phyloP scores from a whole-genome alignment of 2,329 filamentous ascomycete genomes.

The Cladosporium velox region DNA sequence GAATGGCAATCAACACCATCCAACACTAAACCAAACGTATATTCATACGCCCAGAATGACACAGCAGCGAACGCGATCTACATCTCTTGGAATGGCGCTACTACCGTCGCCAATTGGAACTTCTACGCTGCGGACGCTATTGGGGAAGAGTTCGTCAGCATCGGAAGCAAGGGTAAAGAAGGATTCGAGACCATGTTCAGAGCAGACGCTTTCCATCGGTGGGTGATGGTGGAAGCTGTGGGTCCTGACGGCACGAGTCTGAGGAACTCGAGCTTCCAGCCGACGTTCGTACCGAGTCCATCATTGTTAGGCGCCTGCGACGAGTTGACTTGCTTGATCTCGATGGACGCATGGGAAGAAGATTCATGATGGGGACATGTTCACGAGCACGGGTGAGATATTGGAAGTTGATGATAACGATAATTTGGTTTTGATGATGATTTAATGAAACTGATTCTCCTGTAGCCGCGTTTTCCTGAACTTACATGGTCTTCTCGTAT shows the following conservation, averaged over 20 bases:
- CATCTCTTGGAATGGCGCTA: conserved; percentile 54
- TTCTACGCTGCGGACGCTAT: conserved; percentile 43
- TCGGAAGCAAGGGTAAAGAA: conserved; percentile 22
- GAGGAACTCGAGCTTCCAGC: conserved; percentile 31
- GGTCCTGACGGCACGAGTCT: conserved; percentile 26
- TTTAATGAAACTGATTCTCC: not conserved
- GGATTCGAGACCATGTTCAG: conserved; percentile 32
- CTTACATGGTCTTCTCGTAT: not conserved
- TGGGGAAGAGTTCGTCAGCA: conserved; percentile 23
- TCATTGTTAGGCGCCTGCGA: conserved; percentile 8
- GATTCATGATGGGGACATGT: not conserved
- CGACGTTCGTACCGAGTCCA: conserved; percentile 26
- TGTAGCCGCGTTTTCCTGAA: not conserved
- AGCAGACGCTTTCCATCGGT: conserved; percentile 23
- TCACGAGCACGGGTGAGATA: not conserved
- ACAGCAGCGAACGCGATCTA: conserved; percentile 42
- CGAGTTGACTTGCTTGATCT: conserved; percentile 7
- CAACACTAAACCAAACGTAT: conserved; percentile 39
- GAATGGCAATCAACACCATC: conserved; percentile 45
- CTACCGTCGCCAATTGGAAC: conserved; percentile 47
- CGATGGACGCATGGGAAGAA: conserved; percentile 13
- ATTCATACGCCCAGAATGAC: conserved; percentile 34
- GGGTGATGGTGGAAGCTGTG: conserved; percentile 30
- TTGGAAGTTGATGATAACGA: not conserved
- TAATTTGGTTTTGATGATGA: not conserved